Evolutionary conservation across 2,329 filamentous ascomycete genomes (phyloP), one percentile per base, ranked within the genome.

Genomic region (Penicillium sp.): DNA sequence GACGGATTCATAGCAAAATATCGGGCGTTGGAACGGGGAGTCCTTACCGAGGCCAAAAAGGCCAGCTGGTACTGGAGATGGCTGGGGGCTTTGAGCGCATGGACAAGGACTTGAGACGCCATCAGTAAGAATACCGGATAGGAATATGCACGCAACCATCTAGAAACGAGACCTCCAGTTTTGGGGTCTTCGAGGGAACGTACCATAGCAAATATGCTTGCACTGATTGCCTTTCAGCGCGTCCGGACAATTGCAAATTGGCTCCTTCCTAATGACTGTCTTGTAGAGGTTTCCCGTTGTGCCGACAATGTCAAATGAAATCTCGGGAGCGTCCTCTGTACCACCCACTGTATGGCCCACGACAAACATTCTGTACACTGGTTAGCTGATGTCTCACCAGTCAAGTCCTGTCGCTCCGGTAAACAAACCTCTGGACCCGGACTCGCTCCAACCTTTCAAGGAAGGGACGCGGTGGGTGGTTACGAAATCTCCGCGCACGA

Each of bases 201-300:
- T 65, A 76, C 76, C 57, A 54, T 81, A 82, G 31, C 78, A 62
- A 29, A 81, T 74, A 50, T 83, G 80, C 56, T 83, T 83, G 71
- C 80, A 84, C 51, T 80, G 76, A 30, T 78, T 76, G 4, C 78
- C 75, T 41, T 76, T 77, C 21, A 32, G 45, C 6, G 65, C 67
- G 58, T 80, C 74, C 0, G 77, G 76, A 56, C 79, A 82, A 40
- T 69, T 69, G 59, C 79, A 82, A 4, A 50, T 63, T 0, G 79
- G 78, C 8, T 70, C 52, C 36, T 75, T 73, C 41, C 64, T 60
- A 37, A 84, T 75, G 8, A 60, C 68, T 21, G 80, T 71, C n/a
- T 68, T 74, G 60, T 84, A 83, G 13, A 83, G 62, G 50, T 83
- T 83, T 11, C 80, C 80, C 0, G 78, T 82, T 4, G 73, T 71